Percentiles rank a stretch among this genome's conserved stretches.
Evolutionary conservation across 2,329 filamentous ascomycete species (phyloP).

Genomic region (Claviceps maximensis): DNA sequence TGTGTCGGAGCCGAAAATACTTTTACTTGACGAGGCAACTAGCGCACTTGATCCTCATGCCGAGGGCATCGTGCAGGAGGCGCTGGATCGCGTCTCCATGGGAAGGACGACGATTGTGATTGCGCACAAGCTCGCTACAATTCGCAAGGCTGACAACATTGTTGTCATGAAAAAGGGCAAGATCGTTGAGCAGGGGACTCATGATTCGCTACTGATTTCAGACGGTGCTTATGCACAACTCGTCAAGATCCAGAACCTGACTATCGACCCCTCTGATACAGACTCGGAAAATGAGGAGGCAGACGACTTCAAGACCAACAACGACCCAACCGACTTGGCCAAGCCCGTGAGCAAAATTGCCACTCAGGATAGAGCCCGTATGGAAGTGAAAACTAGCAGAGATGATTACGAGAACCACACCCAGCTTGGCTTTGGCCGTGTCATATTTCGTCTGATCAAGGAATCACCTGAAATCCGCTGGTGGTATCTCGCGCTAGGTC

Average conservation of each 20-base stretch:
- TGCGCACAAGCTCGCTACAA: slow-evolving; percentile 79
- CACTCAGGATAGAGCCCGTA: slow-evolving; percentile 16
- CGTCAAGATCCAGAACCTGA: neutral
- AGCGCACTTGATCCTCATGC: slow-evolving; percentile 85
- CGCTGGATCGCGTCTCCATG: slow-evolving; percentile 60
- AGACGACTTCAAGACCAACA: neutral
- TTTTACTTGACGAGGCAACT: slow-evolving; percentile 87
- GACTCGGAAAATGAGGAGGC: slow-evolving; percentile 1
- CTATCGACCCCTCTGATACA: neutral
- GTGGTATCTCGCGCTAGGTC: slow-evolving; percentile 21
- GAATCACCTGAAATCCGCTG: slow-evolving; percentile 24
- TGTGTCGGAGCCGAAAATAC: slow-evolving; percentile 81
- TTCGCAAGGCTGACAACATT: slow-evolving; percentile 56
- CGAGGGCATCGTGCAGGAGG: slow-evolving; percentile 81
- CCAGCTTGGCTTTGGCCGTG: slow-evolving; percentile 16
- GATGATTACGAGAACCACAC: slow-evolving; percentile 24
- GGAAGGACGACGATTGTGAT: slow-evolving; percentile 91
- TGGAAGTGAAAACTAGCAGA: slow-evolving; percentile 22
- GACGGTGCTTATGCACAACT: slow-evolving; percentile 7
- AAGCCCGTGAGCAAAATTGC: slow-evolving; percentile 20
- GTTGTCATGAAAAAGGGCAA: slow-evolving; percentile 45
- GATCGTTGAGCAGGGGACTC: slow-evolving; percentile 44
- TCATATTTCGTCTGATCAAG: slow-evolving; percentile 21
- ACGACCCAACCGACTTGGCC: slow-evolving; percentile 11
- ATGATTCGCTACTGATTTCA: slow-evolving; percentile 37